Evolutionary conservation across 192 early-diverging fungal species (phyloP).

Genomic region (Backusella tarrabulga): DNA sequence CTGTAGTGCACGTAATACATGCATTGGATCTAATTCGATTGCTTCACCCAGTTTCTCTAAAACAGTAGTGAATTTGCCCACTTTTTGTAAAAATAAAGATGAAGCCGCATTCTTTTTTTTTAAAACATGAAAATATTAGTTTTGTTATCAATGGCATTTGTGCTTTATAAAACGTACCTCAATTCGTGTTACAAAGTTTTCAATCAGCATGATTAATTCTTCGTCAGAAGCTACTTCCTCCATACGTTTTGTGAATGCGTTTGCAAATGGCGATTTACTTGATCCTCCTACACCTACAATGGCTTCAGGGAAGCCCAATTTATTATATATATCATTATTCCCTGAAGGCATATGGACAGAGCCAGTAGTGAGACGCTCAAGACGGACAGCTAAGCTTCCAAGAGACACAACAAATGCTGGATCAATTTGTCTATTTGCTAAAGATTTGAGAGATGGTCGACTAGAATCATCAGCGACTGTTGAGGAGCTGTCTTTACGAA

Average conservation of each 20-base stretch:
- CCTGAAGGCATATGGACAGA: conserved; percentile 10
- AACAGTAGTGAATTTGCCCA: conserved; percentile 53
- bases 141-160: neutral
- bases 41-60: conserved; percentile 58
- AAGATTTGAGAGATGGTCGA: neutral
- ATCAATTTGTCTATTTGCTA: conserved; percentile 38
- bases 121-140: neutral
- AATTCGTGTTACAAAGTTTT: conserved; percentile 55
- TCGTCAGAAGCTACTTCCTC: conserved; percentile 49
- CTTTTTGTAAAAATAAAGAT: conserved; percentile 54
- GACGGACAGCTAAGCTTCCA: conserved; percentile 54
- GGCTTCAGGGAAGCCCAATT: neutral
- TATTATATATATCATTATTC: neutral
- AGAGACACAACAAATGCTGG: conserved; percentile 44
- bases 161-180: conserved; percentile 44
- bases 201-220: conserved; percentile 50
- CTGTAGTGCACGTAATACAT: conserved; percentile 62
- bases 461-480: neutral
- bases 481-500: neutral
- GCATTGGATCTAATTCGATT: conserved; percentile 56
- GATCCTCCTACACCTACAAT: conserved; percentile 13
- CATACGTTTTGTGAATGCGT: conserved; percentile 29
- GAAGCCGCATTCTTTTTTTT: conserved; percentile 63
- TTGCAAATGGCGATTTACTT: conserved; percentile 10
- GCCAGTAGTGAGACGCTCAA: conserved; percentile 55